A percentile compares a stretch with the other conserved stretches of the same genome.
Conservation (phyloP, 352 stramenopile species). For the Globisporangium splendens region DNA sequence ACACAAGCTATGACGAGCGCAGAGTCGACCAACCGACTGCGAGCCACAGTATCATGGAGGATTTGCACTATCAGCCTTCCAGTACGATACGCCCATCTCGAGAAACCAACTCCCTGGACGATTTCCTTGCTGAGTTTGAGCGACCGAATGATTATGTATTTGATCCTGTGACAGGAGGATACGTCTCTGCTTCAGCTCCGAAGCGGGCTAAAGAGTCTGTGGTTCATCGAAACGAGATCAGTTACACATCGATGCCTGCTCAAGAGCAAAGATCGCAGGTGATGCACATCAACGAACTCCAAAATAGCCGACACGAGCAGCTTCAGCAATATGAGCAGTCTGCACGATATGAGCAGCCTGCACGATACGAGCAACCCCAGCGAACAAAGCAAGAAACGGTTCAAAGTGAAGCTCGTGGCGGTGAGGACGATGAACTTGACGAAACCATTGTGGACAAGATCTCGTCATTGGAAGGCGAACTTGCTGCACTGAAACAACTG, state of each 20-base stretch:
- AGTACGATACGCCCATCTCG: neutral
- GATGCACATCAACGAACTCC: neutral
- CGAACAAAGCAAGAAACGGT: too few species aligned
- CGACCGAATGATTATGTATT: conserved; percentile 76
- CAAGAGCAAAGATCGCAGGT: neutral
- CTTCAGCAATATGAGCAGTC: neutral
- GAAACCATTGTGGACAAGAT: conserved; percentile 83
- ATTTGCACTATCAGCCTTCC: conserved; percentile 21
- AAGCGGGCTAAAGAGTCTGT: neutral
- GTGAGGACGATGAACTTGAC: conserved; percentile 39
- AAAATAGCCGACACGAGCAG: too few species aligned
- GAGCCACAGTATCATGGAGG: conserved; percentile 57
- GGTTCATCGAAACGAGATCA: neutral
- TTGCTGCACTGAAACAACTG: conserved; percentile 64
- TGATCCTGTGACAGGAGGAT: conserved; percentile 48
- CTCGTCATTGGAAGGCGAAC: conserved; percentile 58
- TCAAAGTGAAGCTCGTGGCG: conserved; percentile 1
- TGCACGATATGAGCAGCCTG: neutral
- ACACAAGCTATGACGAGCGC: conserved; percentile 1
- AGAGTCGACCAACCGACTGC: too few species aligned
- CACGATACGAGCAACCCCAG: neutral
- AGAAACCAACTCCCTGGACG: conserved; percentile 44
- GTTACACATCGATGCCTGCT: neutral
- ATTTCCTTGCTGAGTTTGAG: conserved; percentile 77
- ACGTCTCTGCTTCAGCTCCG: conserved; percentile 30